Evolutionary conservation across 352 stramenopile species (phyloP), one percentile per base, ranked within the genome.

Genomic region (Aphanomyces euteiches): DNA sequence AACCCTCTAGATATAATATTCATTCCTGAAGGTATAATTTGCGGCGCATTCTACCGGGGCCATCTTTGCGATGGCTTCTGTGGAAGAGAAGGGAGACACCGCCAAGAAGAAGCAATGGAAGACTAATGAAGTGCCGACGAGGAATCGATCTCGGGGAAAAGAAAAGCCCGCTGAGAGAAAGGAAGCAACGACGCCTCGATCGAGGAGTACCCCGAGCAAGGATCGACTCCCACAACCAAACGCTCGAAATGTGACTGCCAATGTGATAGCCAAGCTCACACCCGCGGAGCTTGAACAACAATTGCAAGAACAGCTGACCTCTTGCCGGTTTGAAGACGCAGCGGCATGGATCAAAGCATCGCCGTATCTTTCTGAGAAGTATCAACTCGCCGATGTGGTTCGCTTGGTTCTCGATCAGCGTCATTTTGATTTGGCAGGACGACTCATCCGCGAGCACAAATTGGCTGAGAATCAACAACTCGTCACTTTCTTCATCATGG

Each of bases 401-500:
- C 84, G 86, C 4, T 78, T 93, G 40, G 82, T 93, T 75, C 72
- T 95, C 38, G 87, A 89, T 68, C 65, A 77, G 56, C 73, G 78
- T 72, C 69, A 83, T 56, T 80, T 85, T 40, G 82, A 93, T 19
- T 76, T 87, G 61, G 83, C 84, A 7, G 84, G 77, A 66, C 81
- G 87, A 47, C 74, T 93, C 17, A 91, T 95, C 56, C 85, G 85
- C 47, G 84, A 91, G 47, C 73, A 93, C 58, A 84, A 90, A 37
- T 54, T 93, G 56, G 61, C 36, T 8, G 50, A 68, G 28, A 91
- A 92, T 63, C 83, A 91, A 67, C 67, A 79, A n/a, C 83, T 93
- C 7, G 83, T 95, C 28, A 93, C 84, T 70, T 75, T 93, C 43
- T 80, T 93, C 10, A 86, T 95, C 57, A 93, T 89, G 67, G 85